Evolutionary conservation across 371 early-diverging fungal species (phyloP).

Genomic region (Dichotomocladium elegans): DNA sequence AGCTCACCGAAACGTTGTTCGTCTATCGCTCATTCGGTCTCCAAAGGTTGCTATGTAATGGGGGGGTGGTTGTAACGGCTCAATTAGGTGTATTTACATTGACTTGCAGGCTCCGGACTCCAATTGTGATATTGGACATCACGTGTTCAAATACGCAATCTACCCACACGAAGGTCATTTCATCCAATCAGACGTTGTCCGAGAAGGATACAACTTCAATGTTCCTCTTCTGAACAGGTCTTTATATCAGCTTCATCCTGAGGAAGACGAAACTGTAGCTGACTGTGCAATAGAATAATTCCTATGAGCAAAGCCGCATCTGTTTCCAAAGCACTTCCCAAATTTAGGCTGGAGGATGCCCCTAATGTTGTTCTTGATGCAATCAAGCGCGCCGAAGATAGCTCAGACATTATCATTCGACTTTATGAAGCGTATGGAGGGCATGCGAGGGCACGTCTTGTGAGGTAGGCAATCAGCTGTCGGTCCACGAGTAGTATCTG

Average conservation of each 20-base stretch:
- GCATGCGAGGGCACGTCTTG: slow-evolving; percentile 56
- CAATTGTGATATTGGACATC: slow-evolving; percentile 63
- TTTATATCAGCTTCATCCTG: slow-evolving; percentile 10
- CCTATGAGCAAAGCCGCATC: slow-evolving; percentile 4
- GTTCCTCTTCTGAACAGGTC: slow-evolving; percentile 68
- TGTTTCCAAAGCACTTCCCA: slow-evolving; percentile 18
- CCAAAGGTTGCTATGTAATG: too few relatives aligned
- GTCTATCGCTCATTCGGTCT: slow-evolving; percentile 79
- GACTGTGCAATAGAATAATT: not conserved
- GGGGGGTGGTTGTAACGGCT: slow-evolving; percentile 36
- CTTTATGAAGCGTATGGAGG: slow-evolving; percentile 95
- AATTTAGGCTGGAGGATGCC: slow-evolving; percentile 56
- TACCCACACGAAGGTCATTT: slow-evolving; percentile 86
- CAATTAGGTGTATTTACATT: not conserved
- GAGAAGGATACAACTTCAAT: slow-evolving; percentile 86
- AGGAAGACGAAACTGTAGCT: not conserved
- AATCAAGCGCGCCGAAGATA: slow-evolving; percentile 84
- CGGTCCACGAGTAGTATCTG: not conserved
- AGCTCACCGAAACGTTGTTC: slow-evolving; percentile 75
- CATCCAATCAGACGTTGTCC: slow-evolving; percentile 76
- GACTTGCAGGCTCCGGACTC: slow-evolving; percentile 50
- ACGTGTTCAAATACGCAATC: slow-evolving; percentile 86
- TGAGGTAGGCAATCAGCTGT: slow-evolving; percentile 42
- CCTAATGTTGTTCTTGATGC: slow-evolving; percentile 85
- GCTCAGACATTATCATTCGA: slow-evolving; percentile 66